Base-by-base conservation (phyloP, 2,329 filamentous ascomycete species). In the Didymella arachidicola region DNA sequence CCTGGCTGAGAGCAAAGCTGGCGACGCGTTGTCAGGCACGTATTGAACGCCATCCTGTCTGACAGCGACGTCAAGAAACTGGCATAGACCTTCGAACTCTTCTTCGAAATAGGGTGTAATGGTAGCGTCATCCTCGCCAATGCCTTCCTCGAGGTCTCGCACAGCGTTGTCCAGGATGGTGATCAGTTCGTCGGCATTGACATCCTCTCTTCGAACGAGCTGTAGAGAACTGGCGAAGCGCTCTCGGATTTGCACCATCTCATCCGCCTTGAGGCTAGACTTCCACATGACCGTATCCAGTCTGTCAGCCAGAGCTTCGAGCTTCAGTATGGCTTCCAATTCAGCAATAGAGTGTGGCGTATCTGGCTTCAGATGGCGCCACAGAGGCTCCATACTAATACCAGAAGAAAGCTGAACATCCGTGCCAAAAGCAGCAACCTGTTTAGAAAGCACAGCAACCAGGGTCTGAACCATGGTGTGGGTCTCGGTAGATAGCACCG, bases 311-410 rank as follows among this genome's bases (percentile, higher is more conserved):
- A 84, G 69, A 19, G 56, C 60, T 67, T 84, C 81, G 2, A 84
- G 73, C 1, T 69, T 64, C 12, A 82, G 65, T 19, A 81, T 64
- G 2, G 73, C 68, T 19, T 75, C 60, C 5, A 84, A 65, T 18
- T 79, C 75, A 11, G 68, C 59, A 27, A 73, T 62, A 10, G 72
- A 78, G 11, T 69, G 69, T 2, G 84, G 79, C 3, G 83, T 84
- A 11, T 70, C 70, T 30, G 93, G 91, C 52, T 90, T 86, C 69
- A 96, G 85, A 1, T 81, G 70, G 41, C 86, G 84, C 94, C 93
- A 96, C 5, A 96, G 82, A 8, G 80, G 75, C 71, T 95, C 90
- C 90, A 96, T 95, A 64, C 87, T 89, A 12, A 93, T 79, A 0
- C 92, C 93, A 2, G 89, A 93, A 0, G 82, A 87, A 14, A 96